These are phyloP conservation scores for Alternaria novae-zelandiae DNA, from an alignment of 2,329 filamentous ascomycete genomes.

Conservation along the genomic window DNA sequence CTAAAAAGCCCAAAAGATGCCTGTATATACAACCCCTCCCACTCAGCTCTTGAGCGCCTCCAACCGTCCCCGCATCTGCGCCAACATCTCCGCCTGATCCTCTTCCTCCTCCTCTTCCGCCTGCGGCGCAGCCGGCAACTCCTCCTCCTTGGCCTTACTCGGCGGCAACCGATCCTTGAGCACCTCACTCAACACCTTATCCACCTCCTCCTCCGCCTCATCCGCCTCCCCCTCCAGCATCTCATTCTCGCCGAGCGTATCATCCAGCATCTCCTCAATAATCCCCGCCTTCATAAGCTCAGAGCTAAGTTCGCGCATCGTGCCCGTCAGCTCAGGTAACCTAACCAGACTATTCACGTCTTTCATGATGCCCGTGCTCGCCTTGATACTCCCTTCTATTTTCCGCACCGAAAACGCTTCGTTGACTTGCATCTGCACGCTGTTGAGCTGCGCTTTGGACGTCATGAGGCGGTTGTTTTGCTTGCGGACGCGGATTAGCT, in stretches of 20 bases:
- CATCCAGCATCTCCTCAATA: constrained; percentile 96
- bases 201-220: constrained; percentile 77
- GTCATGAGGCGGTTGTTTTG: constrained; percentile 77
- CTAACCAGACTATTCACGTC: constrained; percentile 88
- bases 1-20: not conserved
- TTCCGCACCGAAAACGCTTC: constrained; percentile 95
- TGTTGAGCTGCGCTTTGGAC: constrained; percentile 87
- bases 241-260: constrained; percentile 75
- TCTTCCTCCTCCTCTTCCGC: constrained; percentile 77
- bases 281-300: constrained; percentile 95
- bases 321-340: constrained; percentile 83
- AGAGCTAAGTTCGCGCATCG: constrained; percentile 84
- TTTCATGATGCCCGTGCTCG: constrained; percentile 92
- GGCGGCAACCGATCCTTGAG: constrained; percentile 81
- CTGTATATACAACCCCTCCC: not conserved
- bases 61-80: constrained; percentile 90
- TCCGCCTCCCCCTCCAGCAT: constrained; percentile 74
- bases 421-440: constrained; percentile 96
- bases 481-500: constrained; percentile 83
- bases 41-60: constrained; percentile 86
- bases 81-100: constrained; percentile 86
- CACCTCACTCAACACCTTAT: constrained; percentile 91
- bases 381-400: constrained; percentile 90
- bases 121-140: constrained; percentile 59
- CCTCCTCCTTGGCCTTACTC: constrained; percentile 62